A percentile compares a stretch with the other conserved stretches of the same genome.
phyloP scores from a whole-genome alignment of 805 yeast genomes.

The Saccharomycopsis capsularis region DNA sequence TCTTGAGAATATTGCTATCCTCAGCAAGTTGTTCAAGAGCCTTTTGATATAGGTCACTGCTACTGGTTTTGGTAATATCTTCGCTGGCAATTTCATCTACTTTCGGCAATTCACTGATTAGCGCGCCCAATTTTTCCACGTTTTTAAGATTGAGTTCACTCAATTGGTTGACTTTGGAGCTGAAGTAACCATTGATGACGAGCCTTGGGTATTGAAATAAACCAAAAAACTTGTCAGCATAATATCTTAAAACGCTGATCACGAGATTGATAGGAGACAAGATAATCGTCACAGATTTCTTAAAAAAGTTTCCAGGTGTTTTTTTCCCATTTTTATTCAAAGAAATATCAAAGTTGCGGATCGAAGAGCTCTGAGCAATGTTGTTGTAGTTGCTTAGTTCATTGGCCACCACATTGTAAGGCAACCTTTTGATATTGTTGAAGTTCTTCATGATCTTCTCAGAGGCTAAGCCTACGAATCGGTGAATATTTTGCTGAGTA shows the following conservation, averaged over 20 bases:
- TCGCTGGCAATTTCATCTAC: neutral
- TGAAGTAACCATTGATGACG: slow-evolving; percentile 29
- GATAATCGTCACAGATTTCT: neutral
- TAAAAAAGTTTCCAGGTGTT: neutral
- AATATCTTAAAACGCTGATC: neutral
- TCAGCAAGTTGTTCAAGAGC: neutral
- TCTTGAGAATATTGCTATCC: neutral
- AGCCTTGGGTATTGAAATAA: slow-evolving; percentile 29
- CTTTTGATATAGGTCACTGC: neutral
- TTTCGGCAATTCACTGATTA: slow-evolving; percentile 25
- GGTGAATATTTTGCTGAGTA: slow-evolving; percentile 2
- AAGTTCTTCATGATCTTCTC: slow-evolving; percentile 4
- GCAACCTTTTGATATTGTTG: slow-evolving; percentile 21
- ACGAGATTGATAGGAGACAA: neutral
- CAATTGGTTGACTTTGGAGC: slow-evolving; percentile 24
- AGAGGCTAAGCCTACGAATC: slow-evolving; percentile 1
- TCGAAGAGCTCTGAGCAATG: neutral
- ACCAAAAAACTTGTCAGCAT: slow-evolving; percentile 24
- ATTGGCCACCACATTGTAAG: slow-evolving; percentile 8
- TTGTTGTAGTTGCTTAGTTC: neutral
- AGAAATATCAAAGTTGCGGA: slow-evolving; percentile 8
- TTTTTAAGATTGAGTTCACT: slow-evolving; percentile 13
- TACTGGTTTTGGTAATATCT: neutral
- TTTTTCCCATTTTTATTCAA: neutral
- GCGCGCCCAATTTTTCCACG: neutral